These are phyloP conservation scores for Podaxis mareebaensis DNA, from an alignment of 768 basidiomycete genomes.

Conservation along the genomic window DNA sequence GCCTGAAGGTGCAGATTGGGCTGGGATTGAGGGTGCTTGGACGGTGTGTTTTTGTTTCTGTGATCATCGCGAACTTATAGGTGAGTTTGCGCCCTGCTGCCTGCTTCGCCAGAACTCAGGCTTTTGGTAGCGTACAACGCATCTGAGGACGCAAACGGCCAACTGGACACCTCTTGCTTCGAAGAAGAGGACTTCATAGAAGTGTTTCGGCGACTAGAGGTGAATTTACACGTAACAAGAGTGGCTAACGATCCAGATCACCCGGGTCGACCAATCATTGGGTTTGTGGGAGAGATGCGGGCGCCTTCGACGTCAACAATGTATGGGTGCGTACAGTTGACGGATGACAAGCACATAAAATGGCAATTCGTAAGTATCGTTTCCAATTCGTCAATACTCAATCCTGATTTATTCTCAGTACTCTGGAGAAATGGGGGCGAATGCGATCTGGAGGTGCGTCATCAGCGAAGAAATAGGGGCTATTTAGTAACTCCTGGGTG, in stretches of 20 bases:
- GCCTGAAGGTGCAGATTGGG: slow-evolving; percentile 47
- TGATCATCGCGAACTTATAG: slow-evolving; percentile 64
- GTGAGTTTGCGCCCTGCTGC: slow-evolving; percentile 40
- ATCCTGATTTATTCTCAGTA: slow-evolving; percentile 28
- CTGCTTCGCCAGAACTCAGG: slow-evolving; percentile 1
- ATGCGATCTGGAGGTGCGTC: slow-evolving; percentile 57
- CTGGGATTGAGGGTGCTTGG: slow-evolving; percentile 61
- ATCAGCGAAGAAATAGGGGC: slow-evolving; percentile 6
- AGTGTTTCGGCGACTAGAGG: slow-evolving; percentile 47
- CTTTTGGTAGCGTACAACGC: slow-evolving; percentile 48
- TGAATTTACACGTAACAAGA: slow-evolving; percentile 44
- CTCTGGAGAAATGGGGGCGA: slow-evolving; percentile 48
- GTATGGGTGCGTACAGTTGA: slow-evolving; percentile 55
- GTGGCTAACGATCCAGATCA: slow-evolving; percentile 46
- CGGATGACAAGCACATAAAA: slow-evolving; percentile 55
- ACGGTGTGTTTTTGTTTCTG: slow-evolving; percentile 64
- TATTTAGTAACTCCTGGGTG: not conserved
- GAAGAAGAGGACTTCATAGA: slow-evolving; percentile 52
- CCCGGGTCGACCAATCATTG: slow-evolving; percentile 52
- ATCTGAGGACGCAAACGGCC: slow-evolving; percentile 17
- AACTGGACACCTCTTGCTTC: slow-evolving; percentile 44
- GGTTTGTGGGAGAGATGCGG: slow-evolving; percentile 54
- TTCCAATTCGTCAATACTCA: not conserved
- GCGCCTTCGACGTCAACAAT: slow-evolving; percentile 44
- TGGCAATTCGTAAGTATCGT: slow-evolving; percentile 61